Base-by-base conservation (phyloP, 768 basidiomycete species). In the Grammothele lineata region DNA sequence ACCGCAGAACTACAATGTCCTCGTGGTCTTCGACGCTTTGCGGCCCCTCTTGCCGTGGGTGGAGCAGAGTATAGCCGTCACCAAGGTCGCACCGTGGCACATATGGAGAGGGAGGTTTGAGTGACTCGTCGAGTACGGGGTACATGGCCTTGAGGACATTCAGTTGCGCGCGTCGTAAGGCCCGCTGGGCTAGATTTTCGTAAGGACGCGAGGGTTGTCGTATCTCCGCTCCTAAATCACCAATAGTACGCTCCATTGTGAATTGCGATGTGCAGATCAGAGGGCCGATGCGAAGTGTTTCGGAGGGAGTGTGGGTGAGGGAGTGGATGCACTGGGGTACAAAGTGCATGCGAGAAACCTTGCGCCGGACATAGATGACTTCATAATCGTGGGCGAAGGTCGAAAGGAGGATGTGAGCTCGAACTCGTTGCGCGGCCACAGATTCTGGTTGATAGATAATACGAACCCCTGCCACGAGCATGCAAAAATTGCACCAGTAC, bases 381-480 rank as follows among this genome's bases (percentile, higher is more conserved):
- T 73, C 68, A 53, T 61, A 74, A 11, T 73, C 69, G 4, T 48
- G 19, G 2, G 52, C 44, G 46, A 66, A 73, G 6, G 57, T 37
- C 1, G 51, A 11, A 10, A 73, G 45, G 0, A 50, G 37, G 0
- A 18, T 8, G 15, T 70, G 61, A 0, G 45, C 50, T 1, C 32
- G 2, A 0, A 1, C 19, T 2, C 25, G 37, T 4, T 46, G 11
- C 0, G 8, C 2, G 0, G 58, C 66, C 1, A 51, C 15, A 11
- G 19, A 17, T 3, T 68, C 27, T 2, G 43, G 40, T 36, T 62
- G 60, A 22, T 54, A 50, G 1, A 65, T 14, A 1, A 64, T 25
- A 0, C 55, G 57, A 5, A 69, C 50, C 0, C 43, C 62, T 4
- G 15, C 18, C 1, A 66, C 62, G 0, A 62, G 57, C 37, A 61